Percentiles rank a stretch among this genome's conserved stretches.
phyloP scores from a whole-genome alignment of 73 alveolate species.

The Tetrahymena thermophila region DNA sequence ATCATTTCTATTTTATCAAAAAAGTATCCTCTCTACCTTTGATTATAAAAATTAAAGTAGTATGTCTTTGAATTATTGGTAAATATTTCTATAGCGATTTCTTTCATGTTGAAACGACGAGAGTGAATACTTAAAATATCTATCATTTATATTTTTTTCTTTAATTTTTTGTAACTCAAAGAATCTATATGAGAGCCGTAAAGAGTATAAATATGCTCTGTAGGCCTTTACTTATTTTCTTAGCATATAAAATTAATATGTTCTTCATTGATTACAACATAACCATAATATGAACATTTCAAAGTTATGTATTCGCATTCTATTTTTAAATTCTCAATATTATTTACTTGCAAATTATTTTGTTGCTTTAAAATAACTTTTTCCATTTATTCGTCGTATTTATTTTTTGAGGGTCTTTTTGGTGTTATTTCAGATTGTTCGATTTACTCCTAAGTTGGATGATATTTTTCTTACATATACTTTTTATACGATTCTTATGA shows the following conservation, averaged over 20 bases:
- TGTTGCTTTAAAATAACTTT: not conserved
- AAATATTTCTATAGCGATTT: slow-evolving; percentile 53
- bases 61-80: slow-evolving; percentile 24
- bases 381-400: not conserved
- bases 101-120: slow-evolving; percentile 42
- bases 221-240: not conserved
- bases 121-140: slow-evolving; percentile 21
- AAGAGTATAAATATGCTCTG: slow-evolving; percentile 2
- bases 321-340: not conserved
- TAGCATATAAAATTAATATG: not conserved
- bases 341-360: not conserved
- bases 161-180: not conserved
- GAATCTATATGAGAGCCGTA: slow-evolving; percentile 23
- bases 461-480: not conserved
- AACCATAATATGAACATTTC: not conserved
- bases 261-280: not conserved
- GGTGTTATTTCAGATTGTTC: not conserved
- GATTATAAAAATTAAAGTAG: slow-evolving; percentile 25
- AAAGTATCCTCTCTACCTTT: slow-evolving; percentile 1
- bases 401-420: not conserved
- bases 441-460: not conserved
- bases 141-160: not conserved
- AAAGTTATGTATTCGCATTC: not conserved
- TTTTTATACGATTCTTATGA: not conserved
- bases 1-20: slow-evolving; percentile 2